Evolutionary conservation across 371 early-diverging fungal genomes (phyloP), one percentile per base, ranked within the genome.

Genomic region (Mucor irregularis): DNA sequence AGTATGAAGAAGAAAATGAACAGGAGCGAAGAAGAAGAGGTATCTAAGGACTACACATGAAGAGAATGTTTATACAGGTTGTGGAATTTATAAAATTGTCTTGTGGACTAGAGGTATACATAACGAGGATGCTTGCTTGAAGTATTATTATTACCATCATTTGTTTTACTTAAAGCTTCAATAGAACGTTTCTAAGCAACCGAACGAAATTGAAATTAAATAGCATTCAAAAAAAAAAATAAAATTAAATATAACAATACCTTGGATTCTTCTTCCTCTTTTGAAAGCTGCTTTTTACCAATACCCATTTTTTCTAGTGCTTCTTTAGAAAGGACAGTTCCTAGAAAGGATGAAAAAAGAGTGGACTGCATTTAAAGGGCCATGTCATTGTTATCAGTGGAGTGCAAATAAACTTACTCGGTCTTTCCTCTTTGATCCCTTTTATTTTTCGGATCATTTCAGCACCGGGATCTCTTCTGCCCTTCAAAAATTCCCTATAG

Each of bases 51-150:
- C 4, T 21, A 6, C 8, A 11, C 6, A 38, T n/a, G 26, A 31
- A 59, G 58, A 59, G 59, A 64, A 62, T 62, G 62, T 52, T 52
- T 58, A 52, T 46, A 37, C 39, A 33, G 17, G 37, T 24, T 50
- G 50, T 56, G 56, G 56, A 56, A 62, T 56, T 56, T 62, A 48
- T 51, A 48, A 47, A 52, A 53, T 56, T 53, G 38, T 39, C 37
- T 42, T 49, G 45, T 49, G 50, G 38, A 53, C 50, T 70, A 70
- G 45, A 74, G 64, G 34, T 63, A 55, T 34, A 74, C 66, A 64
- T 68, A 70, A 34, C 71, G 65, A 50, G 68, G 70, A n/a, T n/a
- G n/a, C n/a, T 31, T 74, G 71, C 50, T 74, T 68, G 37, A 48
- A 17, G 40, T 4, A 14, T 25, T 48, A 19, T 53, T 42, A 21